Evolutionary conservation across 108 stramenopile species (phyloP).

Genomic region (Schizochytrium sp.): DNA sequence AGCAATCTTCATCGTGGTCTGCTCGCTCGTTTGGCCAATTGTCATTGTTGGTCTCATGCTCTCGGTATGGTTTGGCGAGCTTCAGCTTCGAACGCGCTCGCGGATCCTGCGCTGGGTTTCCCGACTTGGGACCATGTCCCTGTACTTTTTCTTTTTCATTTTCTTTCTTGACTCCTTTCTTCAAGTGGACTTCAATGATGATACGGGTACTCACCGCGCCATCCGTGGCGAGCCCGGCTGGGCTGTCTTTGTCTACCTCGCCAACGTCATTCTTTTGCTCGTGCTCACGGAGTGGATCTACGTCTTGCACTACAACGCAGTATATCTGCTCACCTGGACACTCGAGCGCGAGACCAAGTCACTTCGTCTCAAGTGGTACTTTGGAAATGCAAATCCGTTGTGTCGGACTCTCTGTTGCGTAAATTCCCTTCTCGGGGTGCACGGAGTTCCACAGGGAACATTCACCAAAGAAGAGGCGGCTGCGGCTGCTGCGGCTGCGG

Average conservation of each 20-base stretch:
- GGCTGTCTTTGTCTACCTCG: background rate
- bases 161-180: background rate
- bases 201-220: background rate
- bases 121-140: background rate
- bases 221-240: background rate
- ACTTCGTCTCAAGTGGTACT: background rate
- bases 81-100: background rate
- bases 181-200: background rate
- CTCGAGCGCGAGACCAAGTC: background rate
- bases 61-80: background rate
- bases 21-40: background rate
- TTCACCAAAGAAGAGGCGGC: no score
- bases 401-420: background rate
- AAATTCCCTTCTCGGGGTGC: background rate
- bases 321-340: background rate
- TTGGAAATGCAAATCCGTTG: background rate
- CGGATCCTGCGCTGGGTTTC: constrained; percentile 4
- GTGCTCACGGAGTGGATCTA: constrained; percentile 1
- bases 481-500: no score
- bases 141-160: constrained; percentile 6
- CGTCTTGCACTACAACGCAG: background rate
- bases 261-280: background rate
- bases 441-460: background rate
- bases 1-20: background rate
- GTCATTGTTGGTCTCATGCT: background rate